Evolutionary conservation across 2,329 filamentous ascomycete genomes (phyloP), one percentile per base, ranked within the genome.

Genomic region (Sarocladium oryzae): DNA sequence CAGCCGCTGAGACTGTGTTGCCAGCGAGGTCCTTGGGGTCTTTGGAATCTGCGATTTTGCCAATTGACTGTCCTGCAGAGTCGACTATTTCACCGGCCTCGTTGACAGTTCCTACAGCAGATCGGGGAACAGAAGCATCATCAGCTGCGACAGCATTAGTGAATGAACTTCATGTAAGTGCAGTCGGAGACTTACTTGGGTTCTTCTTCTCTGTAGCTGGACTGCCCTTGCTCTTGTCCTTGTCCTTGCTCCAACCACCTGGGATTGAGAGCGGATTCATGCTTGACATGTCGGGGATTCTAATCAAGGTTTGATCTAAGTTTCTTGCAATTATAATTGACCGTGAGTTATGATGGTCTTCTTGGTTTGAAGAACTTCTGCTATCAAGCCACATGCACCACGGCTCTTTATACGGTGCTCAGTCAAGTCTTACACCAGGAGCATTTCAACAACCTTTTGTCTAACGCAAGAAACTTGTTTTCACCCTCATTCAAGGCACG

Each of bases 41-140:
- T 48, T 61, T 54, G 20, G 69, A 66, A 37, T 70, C 67, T 49
- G 64, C 63, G 52, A 76, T 62, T 54, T 63, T 71, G 51, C 72
- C 73, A 37, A 76, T 59, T 8, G 62, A 64, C 49, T 73, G 72
- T 49, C 71, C 73, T 10, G 68, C 58, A 10, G 69, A 61, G 52
- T 76, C 71, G 33, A 76, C 61, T 16, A 75, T 69, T 15, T 74
- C 71, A 15, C 74, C 73, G 20, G 62, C 58, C 53, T 73, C 69
- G 59, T 69, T 71, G 49, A 76, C 73, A 46, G 69, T 63, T 32
- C 70, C 67, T 16, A 67, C 69, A 41, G 65, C 65, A 11, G 72
- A 68, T 49, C 67, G 60, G 26, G 67, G 66, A 37, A 67, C 57
- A 40, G 59, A 60, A 21, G 64, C 52, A 38, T 58, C 49, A 36